These are phyloP conservation scores for Kwoniella dendrophila DNA, from an alignment of 768 basidiomycete genomes.

Conservation along the genomic window DNA sequence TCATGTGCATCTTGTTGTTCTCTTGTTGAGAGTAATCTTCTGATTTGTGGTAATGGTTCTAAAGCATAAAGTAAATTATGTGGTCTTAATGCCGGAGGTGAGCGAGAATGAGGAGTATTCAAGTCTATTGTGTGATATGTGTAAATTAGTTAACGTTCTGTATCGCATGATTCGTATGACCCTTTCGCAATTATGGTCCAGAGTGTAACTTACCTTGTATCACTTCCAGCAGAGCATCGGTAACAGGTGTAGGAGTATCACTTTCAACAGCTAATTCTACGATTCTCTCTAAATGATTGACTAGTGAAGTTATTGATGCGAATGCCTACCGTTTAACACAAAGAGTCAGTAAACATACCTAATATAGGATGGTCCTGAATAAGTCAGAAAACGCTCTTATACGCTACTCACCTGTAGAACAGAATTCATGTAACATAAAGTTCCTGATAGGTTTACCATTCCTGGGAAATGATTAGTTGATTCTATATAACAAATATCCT, in stretches of 20 bases:
- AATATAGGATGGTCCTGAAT: neutral
- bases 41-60: slow-evolving; percentile 59
- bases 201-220: slow-evolving; percentile 63
- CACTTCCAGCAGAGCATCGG: slow-evolving; percentile 75
- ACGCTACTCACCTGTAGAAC: slow-evolving; percentile 70
- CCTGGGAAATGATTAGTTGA: slow-evolving; percentile 67
- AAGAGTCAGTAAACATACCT: slow-evolving; percentile 22
- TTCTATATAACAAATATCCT: neutral
- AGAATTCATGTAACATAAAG: slow-evolving; percentile 97
- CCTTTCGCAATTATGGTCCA: neutral
- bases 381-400: neutral
- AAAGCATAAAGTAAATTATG: slow-evolving; percentile 71
- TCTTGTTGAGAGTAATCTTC: slow-evolving; percentile 68
- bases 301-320: slow-evolving; percentile 79
- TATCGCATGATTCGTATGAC: too few species aligned
- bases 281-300: slow-evolving; percentile 75
- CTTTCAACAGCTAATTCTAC: slow-evolving; percentile 74
- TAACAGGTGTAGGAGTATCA: slow-evolving; percentile 82
- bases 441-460: slow-evolving; percentile 91
- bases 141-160: neutral
- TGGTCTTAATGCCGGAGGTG: slow-evolving; percentile 70
- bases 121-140: slow-evolving; percentile 39
- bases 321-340: slow-evolving; percentile 67
- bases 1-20: slow-evolving; percentile 99
- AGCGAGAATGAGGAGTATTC: slow-evolving; percentile 54